A percentile compares a stretch with the other conserved stretches of the same genome.
Evolutionary conservation across 2,329 filamentous ascomycete genomes (phyloP).

Genomic region (Cercospora sp.): DNA sequence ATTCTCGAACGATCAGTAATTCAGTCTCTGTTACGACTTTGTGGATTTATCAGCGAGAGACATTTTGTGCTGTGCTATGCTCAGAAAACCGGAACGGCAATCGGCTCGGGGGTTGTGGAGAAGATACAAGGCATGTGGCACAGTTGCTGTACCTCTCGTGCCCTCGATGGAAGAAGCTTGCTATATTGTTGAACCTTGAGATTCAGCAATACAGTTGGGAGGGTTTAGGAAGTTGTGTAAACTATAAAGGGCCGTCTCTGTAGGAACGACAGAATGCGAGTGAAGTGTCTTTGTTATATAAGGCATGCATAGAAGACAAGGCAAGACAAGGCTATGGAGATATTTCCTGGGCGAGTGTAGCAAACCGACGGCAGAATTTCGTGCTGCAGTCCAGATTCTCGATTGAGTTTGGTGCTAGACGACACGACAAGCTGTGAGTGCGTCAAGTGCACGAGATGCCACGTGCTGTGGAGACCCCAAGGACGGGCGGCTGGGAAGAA

Average conservation of each 20-base stretch:
- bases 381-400: neutral
- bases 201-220: neutral
- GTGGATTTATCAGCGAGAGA: neutral
- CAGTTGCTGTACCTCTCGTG: neutral
- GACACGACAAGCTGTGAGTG: no score
- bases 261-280: neutral
- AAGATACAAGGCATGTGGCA: neutral
- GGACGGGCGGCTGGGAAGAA: neutral
- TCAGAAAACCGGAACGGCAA: neutral
- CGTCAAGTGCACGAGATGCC: no score
- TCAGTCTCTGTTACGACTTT: neutral
- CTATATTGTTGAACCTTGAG: neutral
- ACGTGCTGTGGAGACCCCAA: no score
- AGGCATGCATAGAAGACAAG: neutral
- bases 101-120: neutral
- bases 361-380: neutral
- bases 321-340: neutral
- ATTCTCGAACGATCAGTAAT: neutral
- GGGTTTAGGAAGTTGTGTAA: neutral
- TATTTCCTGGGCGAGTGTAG: neutral
- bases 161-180: slow-evolving; percentile 1
- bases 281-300: neutral
- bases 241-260: neutral
- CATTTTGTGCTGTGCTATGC: neutral
- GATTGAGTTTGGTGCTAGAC: slow-evolving; percentile 5